Evolutionary conservation across 371 early-diverging fungal genomes (phyloP).

Genomic region (Nosema granulosis): DNA sequence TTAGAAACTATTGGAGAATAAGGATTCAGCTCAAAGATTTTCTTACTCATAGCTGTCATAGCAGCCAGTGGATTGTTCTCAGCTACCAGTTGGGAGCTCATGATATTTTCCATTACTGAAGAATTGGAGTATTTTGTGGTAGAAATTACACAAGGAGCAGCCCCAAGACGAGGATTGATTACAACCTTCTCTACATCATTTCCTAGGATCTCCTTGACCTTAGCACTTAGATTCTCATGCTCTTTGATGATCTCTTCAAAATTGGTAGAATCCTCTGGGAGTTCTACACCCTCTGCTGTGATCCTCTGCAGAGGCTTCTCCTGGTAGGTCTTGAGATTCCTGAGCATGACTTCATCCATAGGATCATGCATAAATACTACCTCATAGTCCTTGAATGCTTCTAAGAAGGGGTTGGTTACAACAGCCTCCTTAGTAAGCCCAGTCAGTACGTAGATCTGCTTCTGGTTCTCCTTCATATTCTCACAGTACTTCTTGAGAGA

Average conservation of each 20-base stretch:
- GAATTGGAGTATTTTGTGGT: constrained; percentile 72
- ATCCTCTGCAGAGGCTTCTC: constrained; percentile 75
- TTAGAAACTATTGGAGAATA: constrained; percentile 45
- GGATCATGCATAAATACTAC: constrained; percentile 80
- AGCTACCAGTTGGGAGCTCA: constrained; percentile 93
- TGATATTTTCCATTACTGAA: constrained; percentile 78
- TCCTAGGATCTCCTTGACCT: constrained; percentile 71
- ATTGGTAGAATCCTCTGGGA: constrained; percentile 71
- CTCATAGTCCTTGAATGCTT: constrained; percentile 78
- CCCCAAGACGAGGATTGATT: constrained; percentile 77
- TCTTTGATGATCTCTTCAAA: constrained; percentile 71
- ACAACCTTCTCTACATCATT: constrained; percentile 75
- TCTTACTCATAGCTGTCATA: constrained; percentile 69
- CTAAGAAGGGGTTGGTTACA: constrained; percentile 76
- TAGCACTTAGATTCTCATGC: constrained; percentile 71
- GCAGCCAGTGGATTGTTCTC: constrained; percentile 68
- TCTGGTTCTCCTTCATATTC: constrained; percentile 79
- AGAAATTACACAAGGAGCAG: constrained; percentile 81
- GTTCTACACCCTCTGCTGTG: constrained; percentile 75
- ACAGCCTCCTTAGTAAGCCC: constrained; percentile 72
- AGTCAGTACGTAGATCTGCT: constrained; percentile 77
- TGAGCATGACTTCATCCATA: constrained; percentile 82
- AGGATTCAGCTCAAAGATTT: constrained; percentile 63
- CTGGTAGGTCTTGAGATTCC: constrained; percentile 74
- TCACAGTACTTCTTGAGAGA: constrained; percentile 77